Evolutionary conservation across 2,329 filamentous ascomycete genomes (phyloP), one percentile per base, ranked within the genome.

Genomic region (Venturia pyrina): DNA sequence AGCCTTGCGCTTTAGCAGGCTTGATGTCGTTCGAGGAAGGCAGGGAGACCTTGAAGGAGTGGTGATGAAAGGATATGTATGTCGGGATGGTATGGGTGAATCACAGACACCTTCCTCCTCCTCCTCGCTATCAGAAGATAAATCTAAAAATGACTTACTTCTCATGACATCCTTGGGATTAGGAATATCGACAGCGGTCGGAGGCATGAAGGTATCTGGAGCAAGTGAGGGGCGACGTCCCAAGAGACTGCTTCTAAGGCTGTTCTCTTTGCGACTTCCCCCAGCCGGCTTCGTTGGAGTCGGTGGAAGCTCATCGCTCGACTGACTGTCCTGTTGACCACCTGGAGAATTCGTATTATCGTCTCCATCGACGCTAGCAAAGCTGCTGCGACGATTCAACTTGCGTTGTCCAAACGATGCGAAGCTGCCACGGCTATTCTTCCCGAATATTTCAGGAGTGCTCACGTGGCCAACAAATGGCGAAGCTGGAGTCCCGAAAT

Each of bases 211-310:
- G 1, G 79, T 81, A 66, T 81, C 78, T 40, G 76, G 74, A 44
- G 75, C 77, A 65, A 82, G 72, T 1, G 79, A 80, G 15, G 77
- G 75, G 53, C 79, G 75, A 41, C 79, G 76, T 41, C 77, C 78
- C 68, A 82, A 81, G 15, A 81, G 75, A 70, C 78, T 81, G 70
- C 80, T 81, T 65, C 80, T 75, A 67, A 82, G 68, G 70, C 80
- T 82, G 73, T 79, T 82, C 67, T 80, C 78, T 72, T 80, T 81
- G 32, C 79, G 80, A 17, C 48, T 64, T 32, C 57, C 37, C 32
- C 66, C 66, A 74, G 64, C 74, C 73, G 86, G 86, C 76, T 96
- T 98, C 0, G 95, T 98, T 0, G 95, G 95, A 1, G 95, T 99
- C 0, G 93, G 93, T n/a, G 93, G 93, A 66, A 93, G 81, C 62